A percentile compares a stretch with the other conserved stretches of the same genome.
phyloP scores from a whole-genome alignment of 2,329 filamentous ascomycete genomes.

The Tolypocladium amazonense region DNA sequence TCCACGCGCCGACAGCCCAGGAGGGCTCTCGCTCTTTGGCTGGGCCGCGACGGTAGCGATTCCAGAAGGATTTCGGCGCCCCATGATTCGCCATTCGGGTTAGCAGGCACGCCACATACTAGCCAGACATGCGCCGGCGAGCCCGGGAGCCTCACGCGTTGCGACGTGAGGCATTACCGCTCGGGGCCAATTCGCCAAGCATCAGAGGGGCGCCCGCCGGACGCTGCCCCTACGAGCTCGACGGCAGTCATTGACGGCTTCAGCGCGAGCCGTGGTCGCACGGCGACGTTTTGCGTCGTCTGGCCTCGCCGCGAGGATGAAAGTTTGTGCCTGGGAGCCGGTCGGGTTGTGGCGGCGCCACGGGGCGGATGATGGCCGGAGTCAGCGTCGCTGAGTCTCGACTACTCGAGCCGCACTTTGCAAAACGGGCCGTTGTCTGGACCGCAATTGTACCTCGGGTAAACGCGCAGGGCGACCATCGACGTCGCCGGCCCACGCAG shows the following conservation, averaged over 20 bases:
- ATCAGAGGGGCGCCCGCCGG: neutral
- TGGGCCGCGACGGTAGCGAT: constrained; percentile 8
- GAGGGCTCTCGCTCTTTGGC: neutral
- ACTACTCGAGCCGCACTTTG: neutral
- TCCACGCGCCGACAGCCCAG: constrained; percentile 9
- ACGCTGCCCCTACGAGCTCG: neutral
- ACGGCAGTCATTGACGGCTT: neutral
- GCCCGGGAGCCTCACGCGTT: constrained; percentile 8
- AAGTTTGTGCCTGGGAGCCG: neutral
- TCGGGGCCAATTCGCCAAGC: neutral
- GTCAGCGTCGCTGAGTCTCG: neutral
- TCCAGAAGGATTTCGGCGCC: constrained; percentile 16
- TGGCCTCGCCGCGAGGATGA: neutral
- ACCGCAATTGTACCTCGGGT: neutral
- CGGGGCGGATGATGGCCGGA: neutral
- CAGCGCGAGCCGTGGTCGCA: neutral
- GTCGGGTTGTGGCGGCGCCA: neutral
- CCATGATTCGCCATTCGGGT: neutral
- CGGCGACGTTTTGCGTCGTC: no score
- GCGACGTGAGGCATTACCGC: neutral
- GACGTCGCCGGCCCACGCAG: neutral
- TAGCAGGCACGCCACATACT: neutral
- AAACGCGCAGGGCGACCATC: neutral
- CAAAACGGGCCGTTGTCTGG: neutral
- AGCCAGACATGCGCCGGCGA: constrained; percentile 4